Evolutionary conservation across 345 rosid genomes (phyloP).

Genomic region (Balakata baccata): DNA sequence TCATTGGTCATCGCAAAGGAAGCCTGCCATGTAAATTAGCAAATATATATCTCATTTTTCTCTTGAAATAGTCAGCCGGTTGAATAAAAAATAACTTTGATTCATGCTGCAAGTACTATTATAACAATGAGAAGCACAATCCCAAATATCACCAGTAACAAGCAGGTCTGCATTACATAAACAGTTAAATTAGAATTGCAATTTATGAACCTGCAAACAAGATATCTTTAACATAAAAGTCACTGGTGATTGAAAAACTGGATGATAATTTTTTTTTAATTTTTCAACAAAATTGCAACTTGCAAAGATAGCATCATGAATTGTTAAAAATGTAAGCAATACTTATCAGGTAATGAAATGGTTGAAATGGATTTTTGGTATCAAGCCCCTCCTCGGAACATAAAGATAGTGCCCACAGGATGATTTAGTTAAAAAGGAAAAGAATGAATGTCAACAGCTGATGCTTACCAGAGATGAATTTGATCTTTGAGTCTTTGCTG

Average conservation of each 20-base stretch:
- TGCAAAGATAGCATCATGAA: background rate
- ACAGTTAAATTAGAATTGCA: background rate
- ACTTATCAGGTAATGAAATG: background rate
- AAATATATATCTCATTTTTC: slow-evolving; percentile 13
- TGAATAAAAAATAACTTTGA: background rate
- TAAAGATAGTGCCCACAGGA: background rate
- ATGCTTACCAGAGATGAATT: slow-evolving; percentile 81
- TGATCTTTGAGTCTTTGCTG: slow-evolving; percentile 78
- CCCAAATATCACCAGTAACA: slow-evolving; percentile 89
- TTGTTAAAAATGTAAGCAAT: background rate
- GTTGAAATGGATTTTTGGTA: background rate
- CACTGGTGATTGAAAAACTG: background rate
- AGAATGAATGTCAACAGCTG: background rate
- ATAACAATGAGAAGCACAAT: slow-evolving; percentile 75
- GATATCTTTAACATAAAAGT: background rate
- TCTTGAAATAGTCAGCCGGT: background rate
- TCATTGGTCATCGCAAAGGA: slow-evolving; percentile 7
- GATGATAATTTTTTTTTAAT: background rate
- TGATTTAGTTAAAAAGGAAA: background rate
- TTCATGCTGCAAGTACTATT: slow-evolving; percentile 65
- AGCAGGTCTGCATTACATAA: slow-evolving; percentile 56
- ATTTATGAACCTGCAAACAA: background rate
- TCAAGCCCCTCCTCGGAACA: background rate
- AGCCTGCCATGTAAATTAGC: slow-evolving; percentile 11
- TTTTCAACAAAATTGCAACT: background rate